Percentiles rank a stretch among this genome's conserved stretches.
Evolutionary conservation across 2,329 filamentous ascomycete species (phyloP).

Genomic region (Claviceps fusiformis): DNA sequence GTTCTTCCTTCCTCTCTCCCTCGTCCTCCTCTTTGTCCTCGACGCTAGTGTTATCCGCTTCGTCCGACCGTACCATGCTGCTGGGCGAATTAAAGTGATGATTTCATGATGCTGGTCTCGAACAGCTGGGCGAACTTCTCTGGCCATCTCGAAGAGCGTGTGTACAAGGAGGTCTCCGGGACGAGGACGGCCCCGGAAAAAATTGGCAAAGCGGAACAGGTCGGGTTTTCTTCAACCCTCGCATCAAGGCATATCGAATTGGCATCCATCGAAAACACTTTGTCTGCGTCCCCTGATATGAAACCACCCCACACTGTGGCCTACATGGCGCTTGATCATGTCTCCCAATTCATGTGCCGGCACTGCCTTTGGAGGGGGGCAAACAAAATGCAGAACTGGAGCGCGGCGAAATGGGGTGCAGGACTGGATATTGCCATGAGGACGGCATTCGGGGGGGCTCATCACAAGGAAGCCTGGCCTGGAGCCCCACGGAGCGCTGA

Average conservation of each 20-base stretch:
- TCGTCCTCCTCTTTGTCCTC: neutral
- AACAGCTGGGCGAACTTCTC: neutral
- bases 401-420: neutral
- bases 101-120: neutral
- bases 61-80: constrained; percentile 75
- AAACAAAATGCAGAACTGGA: neutral
- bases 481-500: neutral
- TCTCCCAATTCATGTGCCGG: neutral
- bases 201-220: neutral
- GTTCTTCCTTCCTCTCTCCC: neutral
- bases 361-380: neutral
- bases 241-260: neutral
- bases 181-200: neutral
- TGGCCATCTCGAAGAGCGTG: neutral
- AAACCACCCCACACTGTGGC: neutral
- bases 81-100: constrained; percentile 60
- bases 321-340: neutral
- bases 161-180: neutral
- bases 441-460: neutral
- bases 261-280: neutral
- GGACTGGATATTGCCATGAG: neutral
- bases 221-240: neutral
- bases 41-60: constrained; percentile 65
- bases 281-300: neutral
- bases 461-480: neutral